Evolutionary conservation across 257 asterid genomes (phyloP).

Genomic region (Jaltomata sinuosa): DNA sequence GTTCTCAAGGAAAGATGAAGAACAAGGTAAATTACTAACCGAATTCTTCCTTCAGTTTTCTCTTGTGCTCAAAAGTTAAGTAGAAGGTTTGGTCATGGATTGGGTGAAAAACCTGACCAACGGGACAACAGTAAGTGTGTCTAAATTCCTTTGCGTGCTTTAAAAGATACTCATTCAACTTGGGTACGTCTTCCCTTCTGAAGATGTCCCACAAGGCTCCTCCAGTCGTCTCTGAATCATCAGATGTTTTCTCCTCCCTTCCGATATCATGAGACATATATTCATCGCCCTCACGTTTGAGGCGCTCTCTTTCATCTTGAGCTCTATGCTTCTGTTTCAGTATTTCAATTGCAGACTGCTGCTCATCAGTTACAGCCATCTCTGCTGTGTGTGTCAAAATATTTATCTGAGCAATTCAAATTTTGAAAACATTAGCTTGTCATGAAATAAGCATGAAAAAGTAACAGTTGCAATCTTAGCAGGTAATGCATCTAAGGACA

Average conservation of each 20-base stretch:
- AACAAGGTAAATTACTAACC: slow-evolving; percentile 32
- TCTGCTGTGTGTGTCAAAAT: slow-evolving; percentile 85
- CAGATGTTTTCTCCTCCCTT: slow-evolving; percentile 13
- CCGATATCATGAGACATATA: slow-evolving; percentile 1
- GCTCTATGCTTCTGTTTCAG: slow-evolving; percentile 65
- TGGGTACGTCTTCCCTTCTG: slow-evolving; percentile 84
- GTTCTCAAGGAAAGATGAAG: not conserved
- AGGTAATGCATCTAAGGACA: not conserved
- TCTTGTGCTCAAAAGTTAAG: slow-evolving; percentile 62
- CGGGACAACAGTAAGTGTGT: slow-evolving; percentile 76
- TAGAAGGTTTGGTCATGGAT: slow-evolving; percentile 91
- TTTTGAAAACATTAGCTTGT: not conserved
- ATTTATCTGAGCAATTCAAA: slow-evolving; percentile 51
- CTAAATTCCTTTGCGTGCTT: slow-evolving; percentile 70
- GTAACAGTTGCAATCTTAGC: not conserved
- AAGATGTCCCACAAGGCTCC: slow-evolving; percentile 96
- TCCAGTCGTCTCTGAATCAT: slow-evolving; percentile 10
- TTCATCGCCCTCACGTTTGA: slow-evolving; percentile 3
- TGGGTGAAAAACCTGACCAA: slow-evolving; percentile 86
- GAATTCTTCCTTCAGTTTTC: slow-evolving; percentile 69
- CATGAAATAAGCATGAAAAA: not conserved
- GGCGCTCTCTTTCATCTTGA: slow-evolving; percentile 56
- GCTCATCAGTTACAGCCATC: slow-evolving; percentile 44
- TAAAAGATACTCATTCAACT: slow-evolving; percentile 54
- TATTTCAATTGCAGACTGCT: slow-evolving; percentile 38